Evolutionary conservation across 768 basidiomycete species (phyloP).

Genomic region (Phlebiopsis flavidoalba): DNA sequence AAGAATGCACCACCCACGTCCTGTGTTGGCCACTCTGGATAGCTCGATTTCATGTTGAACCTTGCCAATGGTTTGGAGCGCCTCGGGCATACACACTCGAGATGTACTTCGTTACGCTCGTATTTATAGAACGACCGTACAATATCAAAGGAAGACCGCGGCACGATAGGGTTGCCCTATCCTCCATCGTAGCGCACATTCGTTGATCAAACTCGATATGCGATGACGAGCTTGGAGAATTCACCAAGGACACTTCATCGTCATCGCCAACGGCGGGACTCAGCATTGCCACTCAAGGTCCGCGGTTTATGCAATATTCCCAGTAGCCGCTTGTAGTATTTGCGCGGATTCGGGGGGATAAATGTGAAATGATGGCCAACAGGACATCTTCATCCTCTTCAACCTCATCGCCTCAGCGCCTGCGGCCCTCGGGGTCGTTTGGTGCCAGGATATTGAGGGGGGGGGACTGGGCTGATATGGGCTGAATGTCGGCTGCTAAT

Average conservation of each 20-base stretch:
- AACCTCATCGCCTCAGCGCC: slow-evolving; percentile 37
- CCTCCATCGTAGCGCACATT: slow-evolving; percentile 88
- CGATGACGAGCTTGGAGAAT: slow-evolving; percentile 73
- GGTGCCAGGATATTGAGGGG: slow-evolving; percentile 23
- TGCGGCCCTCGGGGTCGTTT: slow-evolving; percentile 29
- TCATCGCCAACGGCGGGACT: slow-evolving; percentile 89
- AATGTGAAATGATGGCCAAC: slow-evolving; percentile 80
- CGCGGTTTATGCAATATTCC: slow-evolving; percentile 73
- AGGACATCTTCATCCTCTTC: slow-evolving; percentile 66
- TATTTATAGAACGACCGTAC: slow-evolving; percentile 86
- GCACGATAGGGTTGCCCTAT: slow-evolving; percentile 75
- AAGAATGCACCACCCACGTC: slow-evolving; percentile 48
- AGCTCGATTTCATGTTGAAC: slow-evolving; percentile 65
- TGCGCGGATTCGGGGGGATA: slow-evolving; percentile 85
- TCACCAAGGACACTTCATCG: slow-evolving; percentile 90
- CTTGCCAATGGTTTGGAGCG: slow-evolving; percentile 66
- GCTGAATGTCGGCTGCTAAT: slow-evolving; percentile 67
- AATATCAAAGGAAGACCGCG: slow-evolving; percentile 76
- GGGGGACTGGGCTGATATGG: slow-evolving; percentile 9
- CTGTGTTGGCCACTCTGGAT: slow-evolving; percentile 69
- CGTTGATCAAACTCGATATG: slow-evolving; percentile 83
- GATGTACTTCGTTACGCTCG: slow-evolving; percentile 84
- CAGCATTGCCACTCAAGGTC: slow-evolving; percentile 89
- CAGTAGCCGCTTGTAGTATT: slow-evolving; percentile 80
- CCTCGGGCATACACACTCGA: slow-evolving; percentile 97